Base-by-base conservation (phyloP, 1,284 basidiomycete genomes). In the Golubevia pallescens region DNA sequence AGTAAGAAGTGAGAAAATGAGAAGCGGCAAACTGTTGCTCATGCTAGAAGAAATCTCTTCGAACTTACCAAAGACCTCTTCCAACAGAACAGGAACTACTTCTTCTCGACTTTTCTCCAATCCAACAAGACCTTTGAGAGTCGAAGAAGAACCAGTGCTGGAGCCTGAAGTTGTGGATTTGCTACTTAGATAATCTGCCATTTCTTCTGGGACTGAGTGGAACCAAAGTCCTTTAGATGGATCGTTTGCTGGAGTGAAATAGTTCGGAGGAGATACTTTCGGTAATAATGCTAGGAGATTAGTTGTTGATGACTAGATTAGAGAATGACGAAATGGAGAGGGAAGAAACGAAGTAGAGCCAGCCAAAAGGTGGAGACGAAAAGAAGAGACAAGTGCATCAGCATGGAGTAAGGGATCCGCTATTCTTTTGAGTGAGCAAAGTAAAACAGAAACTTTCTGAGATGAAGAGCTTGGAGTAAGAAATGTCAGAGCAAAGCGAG, bases 241-340 rank as follows among this genome's bases (percentile, higher is more conserved):
- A 62, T 90, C 89, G 84, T 99, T 99, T 58, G 93, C 90, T 2
- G 95, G 95, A 1, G 94, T 95, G 81, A 97, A 99, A 3, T 81
- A 82, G 78, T 93, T 95, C 59, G 80, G 72, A 55, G 84, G 76
- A 28, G 77, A 80, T 58, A 79, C 63, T 32, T 79, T 70, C 14
- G 82, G 79, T 38, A 83, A 58, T 20, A 84, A 58, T 5, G 77
- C 72, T 1, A 71, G 65, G 21, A 75, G 70, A 69, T 72, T 86
- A 67, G 60, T 78, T 80, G 71, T 42, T 1, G 34, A 3, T 19
- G 54, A 16, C 53, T 60, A 20, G 57, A 58, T 23, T n/a, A n/a
- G n/a, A n/a, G n/a, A n/a, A n/a, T n/a, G n/a, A n/a, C n/a, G n/a
- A n/a, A n/a, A n/a, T n/a, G n/a, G n/a, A n/a, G n/a, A n/a, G n/a